These are phyloP conservation scores for Pythium coloratum DNA, from an alignment of 352 stramenopile species.

Conservation along the genomic window DNA sequence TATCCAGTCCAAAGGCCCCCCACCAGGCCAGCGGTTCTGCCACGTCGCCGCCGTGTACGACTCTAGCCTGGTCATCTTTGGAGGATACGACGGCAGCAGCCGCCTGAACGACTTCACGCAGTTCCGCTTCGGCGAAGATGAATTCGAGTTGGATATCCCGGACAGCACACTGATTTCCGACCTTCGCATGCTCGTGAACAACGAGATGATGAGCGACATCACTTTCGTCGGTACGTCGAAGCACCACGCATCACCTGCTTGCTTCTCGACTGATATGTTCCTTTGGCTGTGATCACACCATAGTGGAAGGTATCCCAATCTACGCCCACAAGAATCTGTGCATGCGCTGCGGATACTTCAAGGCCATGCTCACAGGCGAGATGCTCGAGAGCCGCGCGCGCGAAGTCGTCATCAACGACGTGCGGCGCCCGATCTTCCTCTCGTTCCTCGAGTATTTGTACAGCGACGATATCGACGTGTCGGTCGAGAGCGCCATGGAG, in stretches of 20 bases:
- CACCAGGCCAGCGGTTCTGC: slow-evolving; percentile 95
- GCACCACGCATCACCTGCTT: background rate
- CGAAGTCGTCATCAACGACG: slow-evolving; percentile 92
- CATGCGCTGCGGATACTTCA: slow-evolving; percentile 95
- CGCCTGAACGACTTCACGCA: slow-evolving; percentile 96
- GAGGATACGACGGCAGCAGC: slow-evolving; percentile 95
- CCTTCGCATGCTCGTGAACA: slow-evolving; percentile 77
- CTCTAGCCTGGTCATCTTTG: slow-evolving; percentile 93
- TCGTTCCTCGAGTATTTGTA: slow-evolving; percentile 96
- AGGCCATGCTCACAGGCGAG: slow-evolving; percentile 86
- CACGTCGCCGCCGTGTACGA: slow-evolving; percentile 94
- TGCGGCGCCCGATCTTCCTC: slow-evolving; percentile 91
- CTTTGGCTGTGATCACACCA: background rate
- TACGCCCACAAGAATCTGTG: slow-evolving; percentile 92
- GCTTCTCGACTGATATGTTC: too few relatives aligned
- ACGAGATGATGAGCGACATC: slow-evolving; percentile 86
- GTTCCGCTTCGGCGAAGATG: slow-evolving; percentile 83
- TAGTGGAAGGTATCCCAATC: slow-evolving; percentile 85
- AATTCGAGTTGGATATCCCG: slow-evolving; percentile 84
- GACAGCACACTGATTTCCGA: slow-evolving; percentile 79
- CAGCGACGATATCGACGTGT: slow-evolving; percentile 93
- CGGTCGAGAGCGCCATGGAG: slow-evolving; percentile 92
- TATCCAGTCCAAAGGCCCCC: slow-evolving; percentile 76
- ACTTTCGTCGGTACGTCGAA: slow-evolving; percentile 73
- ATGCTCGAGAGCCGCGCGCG: slow-evolving; percentile 90